Evolutionary conservation across 768 basidiomycete species (phyloP).

Genomic region (Psilocybe sp.): DNA sequence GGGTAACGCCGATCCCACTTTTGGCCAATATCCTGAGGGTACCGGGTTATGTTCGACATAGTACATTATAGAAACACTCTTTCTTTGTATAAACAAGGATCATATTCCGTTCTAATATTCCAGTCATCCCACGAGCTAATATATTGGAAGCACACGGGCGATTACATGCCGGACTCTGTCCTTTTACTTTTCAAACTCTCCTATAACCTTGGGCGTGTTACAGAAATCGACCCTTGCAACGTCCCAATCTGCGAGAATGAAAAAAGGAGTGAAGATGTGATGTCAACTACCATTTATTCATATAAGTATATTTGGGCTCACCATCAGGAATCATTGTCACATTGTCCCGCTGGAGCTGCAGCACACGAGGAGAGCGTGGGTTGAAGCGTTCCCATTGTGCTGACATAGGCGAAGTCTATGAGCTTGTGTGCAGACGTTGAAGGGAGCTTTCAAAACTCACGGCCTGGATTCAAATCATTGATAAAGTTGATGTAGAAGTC

Average conservation of each 20-base stretch:
- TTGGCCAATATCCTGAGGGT: no score
- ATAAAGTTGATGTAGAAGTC: slow-evolving; percentile 59
- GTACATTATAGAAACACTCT: no score
- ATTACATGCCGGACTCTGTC: no score
- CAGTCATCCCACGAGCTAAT: no score
- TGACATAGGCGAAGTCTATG: background rate
- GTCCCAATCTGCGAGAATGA: slow-evolving; percentile 33
- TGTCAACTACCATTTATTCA: background rate
- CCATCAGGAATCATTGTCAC: slow-evolving; percentile 54
- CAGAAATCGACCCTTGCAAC: slow-evolving; percentile 38
- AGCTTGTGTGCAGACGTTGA: slow-evolving; percentile 14
- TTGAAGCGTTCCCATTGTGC: slow-evolving; percentile 43
- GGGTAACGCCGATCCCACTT: no score
- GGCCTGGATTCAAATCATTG: slow-evolving; percentile 51
- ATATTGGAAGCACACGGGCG: no score
- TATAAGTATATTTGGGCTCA: slow-evolving; percentile 17
- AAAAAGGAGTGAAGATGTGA: background rate
- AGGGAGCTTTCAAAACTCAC: slow-evolving; percentile 34
- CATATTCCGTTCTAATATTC: no score
- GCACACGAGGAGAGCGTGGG: slow-evolving; percentile 28
- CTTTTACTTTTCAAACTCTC: slow-evolving; percentile 43
- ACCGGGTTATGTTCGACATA: no score
- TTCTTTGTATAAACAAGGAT: no score
- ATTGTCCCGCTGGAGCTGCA: slow-evolving; percentile 52
- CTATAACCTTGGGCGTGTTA: slow-evolving; percentile 34